These are phyloP conservation scores for Hibiscus syriacus DNA, from an alignment of 345 rosid species.

Conservation along the genomic window DNA sequence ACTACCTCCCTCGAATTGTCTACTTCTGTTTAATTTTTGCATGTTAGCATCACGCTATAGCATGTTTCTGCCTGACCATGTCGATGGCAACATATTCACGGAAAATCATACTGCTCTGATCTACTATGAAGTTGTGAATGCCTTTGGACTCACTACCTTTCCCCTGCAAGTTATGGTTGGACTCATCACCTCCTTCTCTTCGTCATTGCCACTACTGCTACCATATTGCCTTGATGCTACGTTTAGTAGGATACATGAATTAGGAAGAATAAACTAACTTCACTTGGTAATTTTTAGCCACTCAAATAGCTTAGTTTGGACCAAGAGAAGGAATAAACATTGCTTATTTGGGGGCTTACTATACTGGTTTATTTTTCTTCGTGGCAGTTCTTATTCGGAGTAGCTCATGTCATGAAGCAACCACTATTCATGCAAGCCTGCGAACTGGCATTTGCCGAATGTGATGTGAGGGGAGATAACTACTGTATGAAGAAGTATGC, in stretches of 20 bases:
- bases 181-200: too few relatives aligned
- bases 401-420: constrained; percentile 58
- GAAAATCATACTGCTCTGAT: background rate
- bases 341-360: background rate
- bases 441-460: constrained; percentile 53
- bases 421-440: constrained; percentile 63
- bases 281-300: too few relatives aligned
- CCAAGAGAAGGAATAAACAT: too few relatives aligned
- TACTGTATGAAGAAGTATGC: constrained; percentile 54
- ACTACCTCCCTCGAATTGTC: background rate
- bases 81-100: background rate
- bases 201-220: too few relatives aligned
- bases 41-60: background rate
- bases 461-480: constrained; percentile 38
- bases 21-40: background rate
- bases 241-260: too few relatives aligned
- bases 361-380: background rate
- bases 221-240: too few relatives aligned
- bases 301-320: too few relatives aligned
- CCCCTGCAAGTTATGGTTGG: too few relatives aligned
- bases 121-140: background rate
- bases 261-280: too few relatives aligned
- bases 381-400: constrained; percentile 75
- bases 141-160: background rate
- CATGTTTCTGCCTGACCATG: background rate